Evolutionary conservation across 1,284 basidiomycete species (phyloP).

Genomic region (Trichosporon faecale): DNA sequence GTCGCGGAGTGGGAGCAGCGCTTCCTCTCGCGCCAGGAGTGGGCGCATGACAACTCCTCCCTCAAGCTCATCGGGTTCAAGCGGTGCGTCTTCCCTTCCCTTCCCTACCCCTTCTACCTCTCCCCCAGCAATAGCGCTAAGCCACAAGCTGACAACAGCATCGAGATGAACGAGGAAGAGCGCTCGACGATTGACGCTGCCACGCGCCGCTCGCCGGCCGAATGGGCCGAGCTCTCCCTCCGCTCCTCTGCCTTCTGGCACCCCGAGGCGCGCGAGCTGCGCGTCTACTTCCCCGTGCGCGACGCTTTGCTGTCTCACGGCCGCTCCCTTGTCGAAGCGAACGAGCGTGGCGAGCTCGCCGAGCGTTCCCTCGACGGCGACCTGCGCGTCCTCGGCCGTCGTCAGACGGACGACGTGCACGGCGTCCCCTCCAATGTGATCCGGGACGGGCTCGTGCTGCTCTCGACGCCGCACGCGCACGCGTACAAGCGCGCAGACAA

Average conservation of each 20-base stretch:
- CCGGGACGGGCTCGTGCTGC: conserved; percentile 8
- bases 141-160: background rate
- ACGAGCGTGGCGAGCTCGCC: conserved; percentile 7
- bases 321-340: conserved; percentile 5
- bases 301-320: conserved; percentile 8
- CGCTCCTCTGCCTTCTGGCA: background rate
- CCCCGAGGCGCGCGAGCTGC: background rate
- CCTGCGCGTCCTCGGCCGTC: background rate
- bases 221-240: background rate
- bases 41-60: background rate
- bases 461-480: background rate
- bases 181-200: background rate
- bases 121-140: background rate
- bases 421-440: conserved; percentile 2
- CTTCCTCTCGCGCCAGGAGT: background rate
- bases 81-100: background rate
- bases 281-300: conserved; percentile 12
- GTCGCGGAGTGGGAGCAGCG: background rate
- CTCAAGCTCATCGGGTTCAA: conserved; percentile 8
- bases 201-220: background rate
- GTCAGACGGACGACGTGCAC: background rate
- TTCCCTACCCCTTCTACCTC: background rate
- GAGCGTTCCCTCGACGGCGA: background rate
- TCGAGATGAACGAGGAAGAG: conserved; percentile 1
- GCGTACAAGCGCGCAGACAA: background rate